Percentiles rank a stretch among this genome's conserved stretches.
phyloP scores from a whole-genome alignment of 2,329 filamentous ascomycete genomes.

The Aschersonia sp. region DNA sequence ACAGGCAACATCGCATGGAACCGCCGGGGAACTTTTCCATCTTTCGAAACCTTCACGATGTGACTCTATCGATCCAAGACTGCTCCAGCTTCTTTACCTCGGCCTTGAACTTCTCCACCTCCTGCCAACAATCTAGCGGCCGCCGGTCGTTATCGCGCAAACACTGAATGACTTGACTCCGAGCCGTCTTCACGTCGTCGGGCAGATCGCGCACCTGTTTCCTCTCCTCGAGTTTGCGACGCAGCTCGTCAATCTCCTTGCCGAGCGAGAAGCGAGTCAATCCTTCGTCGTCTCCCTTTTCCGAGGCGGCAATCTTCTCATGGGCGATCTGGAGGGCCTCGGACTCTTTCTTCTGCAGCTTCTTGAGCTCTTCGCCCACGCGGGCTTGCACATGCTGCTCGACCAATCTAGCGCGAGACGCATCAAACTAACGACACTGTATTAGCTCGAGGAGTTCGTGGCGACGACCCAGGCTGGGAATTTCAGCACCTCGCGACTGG shows the following conservation, averaged over 20 bases:
- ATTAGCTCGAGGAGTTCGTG: no score
- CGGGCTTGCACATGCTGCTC: slow-evolving; percentile 83
- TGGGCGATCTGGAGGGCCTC: slow-evolving; percentile 55
- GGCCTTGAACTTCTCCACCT: slow-evolving; percentile 81
- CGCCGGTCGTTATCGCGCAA: slow-evolving; percentile 72
- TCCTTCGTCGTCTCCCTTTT: slow-evolving; percentile 16
- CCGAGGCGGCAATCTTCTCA: slow-evolving; percentile 41
- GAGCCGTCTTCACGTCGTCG: slow-evolving; percentile 57
- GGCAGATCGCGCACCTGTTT: slow-evolving; percentile 57
- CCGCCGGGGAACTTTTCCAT: background rate
- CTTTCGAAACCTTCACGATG: slow-evolving; percentile 15
- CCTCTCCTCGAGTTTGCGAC: slow-evolving; percentile 43
- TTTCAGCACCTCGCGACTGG: slow-evolving; percentile 62
- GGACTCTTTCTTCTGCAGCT: slow-evolving; percentile 57
- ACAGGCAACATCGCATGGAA: no score
- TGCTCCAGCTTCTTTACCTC: slow-evolving; percentile 80
- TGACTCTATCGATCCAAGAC: slow-evolving; percentile 74
- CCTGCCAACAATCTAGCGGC: slow-evolving; percentile 86
- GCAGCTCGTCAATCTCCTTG: slow-evolving; percentile 45
- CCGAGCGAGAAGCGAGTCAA: slow-evolving; percentile 33
- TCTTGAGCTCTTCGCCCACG: slow-evolving; percentile 72
- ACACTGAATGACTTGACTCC: slow-evolving; percentile 64
- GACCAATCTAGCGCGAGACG: slow-evolving; percentile 66
- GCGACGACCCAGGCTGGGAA: no score
- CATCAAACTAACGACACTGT: slow-evolving; percentile 47